phyloP scores from a whole-genome alignment of 2,329 filamentous ascomycete species.

The Colletotrichum trifolii region DNA sequence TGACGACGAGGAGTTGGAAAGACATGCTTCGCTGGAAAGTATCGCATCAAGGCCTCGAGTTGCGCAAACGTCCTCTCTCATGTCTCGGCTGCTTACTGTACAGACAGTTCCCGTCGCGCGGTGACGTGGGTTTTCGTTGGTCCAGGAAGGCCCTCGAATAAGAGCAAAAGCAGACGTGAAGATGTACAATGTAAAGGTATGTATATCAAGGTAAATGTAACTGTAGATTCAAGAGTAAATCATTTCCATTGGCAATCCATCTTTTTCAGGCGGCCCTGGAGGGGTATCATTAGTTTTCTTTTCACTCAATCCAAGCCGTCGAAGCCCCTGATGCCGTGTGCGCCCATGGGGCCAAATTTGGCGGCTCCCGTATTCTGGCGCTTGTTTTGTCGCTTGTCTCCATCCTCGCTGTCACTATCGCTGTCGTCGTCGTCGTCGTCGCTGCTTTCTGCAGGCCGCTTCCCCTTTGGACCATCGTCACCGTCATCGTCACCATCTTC shows the following conservation, averaged over 20 bases:
- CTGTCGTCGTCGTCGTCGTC: conserved; percentile 60
- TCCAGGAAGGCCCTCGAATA: too few relatives aligned
- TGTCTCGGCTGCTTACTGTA: too few relatives aligned
- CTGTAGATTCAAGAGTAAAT: neutral
- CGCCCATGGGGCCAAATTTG: conserved; percentile 61
- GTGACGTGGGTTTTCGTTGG: too few relatives aligned
- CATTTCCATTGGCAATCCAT: conserved; percentile 23
- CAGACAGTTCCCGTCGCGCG: too few relatives aligned
- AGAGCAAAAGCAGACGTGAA: neutral
- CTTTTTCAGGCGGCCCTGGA: conserved; percentile 21
- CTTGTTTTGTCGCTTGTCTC: conserved; percentile 60
- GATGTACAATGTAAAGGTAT: neutral
- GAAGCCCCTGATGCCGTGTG: conserved; percentile 63
- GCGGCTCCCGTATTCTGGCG: conserved; percentile 54
- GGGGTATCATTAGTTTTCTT: conserved; percentile 35
- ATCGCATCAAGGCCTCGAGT: too few relatives aligned
- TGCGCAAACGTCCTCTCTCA: too few relatives aligned
- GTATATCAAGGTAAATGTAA: neutral
- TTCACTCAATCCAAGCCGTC: conserved; percentile 55
- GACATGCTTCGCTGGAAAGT: too few relatives aligned
- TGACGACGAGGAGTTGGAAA: too few relatives aligned
- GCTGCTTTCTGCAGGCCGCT: conserved; percentile 60
- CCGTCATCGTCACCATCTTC: conserved; percentile 55
- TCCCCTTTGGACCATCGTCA: conserved; percentile 56
- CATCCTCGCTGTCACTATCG: conserved; percentile 54